Percentiles rank a stretch among this genome's conserved stretches.
These are phyloP conservation scores for Nicotiana tomentosiformis DNA, from an alignment of 257 asterid species.

Conservation along the genomic window DNA sequence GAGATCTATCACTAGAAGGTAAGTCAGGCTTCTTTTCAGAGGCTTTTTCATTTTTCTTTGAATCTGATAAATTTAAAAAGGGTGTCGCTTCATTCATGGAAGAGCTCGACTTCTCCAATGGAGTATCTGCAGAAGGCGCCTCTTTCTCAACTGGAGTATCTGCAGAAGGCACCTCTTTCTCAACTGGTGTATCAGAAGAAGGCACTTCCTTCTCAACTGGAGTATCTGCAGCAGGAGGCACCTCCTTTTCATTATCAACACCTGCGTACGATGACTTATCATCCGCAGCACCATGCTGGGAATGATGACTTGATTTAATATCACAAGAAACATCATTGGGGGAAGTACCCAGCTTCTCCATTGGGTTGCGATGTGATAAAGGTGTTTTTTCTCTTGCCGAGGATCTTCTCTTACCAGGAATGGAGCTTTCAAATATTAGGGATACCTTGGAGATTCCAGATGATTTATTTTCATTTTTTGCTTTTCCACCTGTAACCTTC, in stretches of 20 bases:
- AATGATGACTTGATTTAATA: constrained; percentile 23
- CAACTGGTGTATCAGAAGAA: constrained; percentile 15
- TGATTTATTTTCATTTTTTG: constrained; percentile 41
- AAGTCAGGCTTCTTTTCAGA: constrained; percentile 28
- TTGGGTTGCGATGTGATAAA: constrained; percentile 21
- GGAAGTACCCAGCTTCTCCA: constrained; percentile 32
- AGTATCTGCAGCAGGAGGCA: constrained; percentile 21
- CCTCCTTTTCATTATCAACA: constrained; percentile 27
- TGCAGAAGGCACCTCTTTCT: constrained; percentile 4
- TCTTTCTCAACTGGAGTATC: background rate
- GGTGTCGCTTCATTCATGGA: constrained; percentile 30
- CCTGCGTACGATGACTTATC: constrained; percentile 30
- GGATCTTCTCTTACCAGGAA: constrained; percentile 36
- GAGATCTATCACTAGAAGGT: constrained; percentile 31
- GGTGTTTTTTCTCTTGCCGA: constrained; percentile 38
- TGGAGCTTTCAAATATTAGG: constrained; percentile 27
- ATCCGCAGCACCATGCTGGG: constrained; percentile 41
- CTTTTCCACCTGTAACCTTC: constrained; percentile 43
- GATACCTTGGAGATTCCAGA: constrained; percentile 32
- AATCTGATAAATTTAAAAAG: constrained; percentile 30
- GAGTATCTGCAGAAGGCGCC: constrained; percentile 10
- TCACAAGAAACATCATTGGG: constrained; percentile 27
- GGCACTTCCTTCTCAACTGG: constrained; percentile 7
- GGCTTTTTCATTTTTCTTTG: constrained; percentile 26
- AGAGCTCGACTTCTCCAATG: constrained; percentile 13